Evolutionary conservation across 371 early-diverging fungal species (phyloP), one percentile per base, ranked within the genome.

Genomic region (Mortierella sp.): DNA sequence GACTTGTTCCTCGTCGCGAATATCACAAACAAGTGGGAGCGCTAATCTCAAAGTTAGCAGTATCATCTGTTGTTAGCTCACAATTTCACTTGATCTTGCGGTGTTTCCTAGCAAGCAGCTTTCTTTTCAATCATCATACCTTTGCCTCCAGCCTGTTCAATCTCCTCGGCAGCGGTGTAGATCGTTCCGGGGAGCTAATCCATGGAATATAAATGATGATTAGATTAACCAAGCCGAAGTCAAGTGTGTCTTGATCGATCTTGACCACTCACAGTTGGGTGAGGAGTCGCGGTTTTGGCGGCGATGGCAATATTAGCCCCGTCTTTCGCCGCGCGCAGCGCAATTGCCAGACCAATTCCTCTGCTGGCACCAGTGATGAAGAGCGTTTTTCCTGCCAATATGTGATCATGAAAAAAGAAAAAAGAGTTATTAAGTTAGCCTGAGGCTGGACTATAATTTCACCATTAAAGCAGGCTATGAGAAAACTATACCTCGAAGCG

Each of bases 281-380:
- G 89, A 9, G 94, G 90, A 16, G 88, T 89, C 10, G 90, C 91
- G 0, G 95, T 94, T 83, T 96, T 96, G 67, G 96, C 96, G 24
- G 92, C 94, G 51, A 96, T 88, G 22, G 91, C 93, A 26, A 95
- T 84, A 68, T 89, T 88, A 18, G 93, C 93, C 39, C 93, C 93
- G 58, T 94, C 93, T 51, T 75, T 85, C 2, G 93, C 95, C 12
- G 88, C 88, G 32, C 92, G 86, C 28, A 94, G 65, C 11, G 93
- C 95, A 55, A 94, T 93, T 11, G 92, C 93, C 60, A 91, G 77
- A 40, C 95, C 95, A 66, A 95, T 95, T 26, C 94, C 94, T 45
- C 90, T 72, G 64, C 73, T 92, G 24, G 88, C 91, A 63, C 95
- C 95, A 10, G 90, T 90, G 61, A 95, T 92, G 70, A 95, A 93